Evolutionary conservation across 2,329 filamentous ascomycete species (phyloP), one percentile per base, ranked within the genome.

Genomic region (Fusarium concolor): DNA sequence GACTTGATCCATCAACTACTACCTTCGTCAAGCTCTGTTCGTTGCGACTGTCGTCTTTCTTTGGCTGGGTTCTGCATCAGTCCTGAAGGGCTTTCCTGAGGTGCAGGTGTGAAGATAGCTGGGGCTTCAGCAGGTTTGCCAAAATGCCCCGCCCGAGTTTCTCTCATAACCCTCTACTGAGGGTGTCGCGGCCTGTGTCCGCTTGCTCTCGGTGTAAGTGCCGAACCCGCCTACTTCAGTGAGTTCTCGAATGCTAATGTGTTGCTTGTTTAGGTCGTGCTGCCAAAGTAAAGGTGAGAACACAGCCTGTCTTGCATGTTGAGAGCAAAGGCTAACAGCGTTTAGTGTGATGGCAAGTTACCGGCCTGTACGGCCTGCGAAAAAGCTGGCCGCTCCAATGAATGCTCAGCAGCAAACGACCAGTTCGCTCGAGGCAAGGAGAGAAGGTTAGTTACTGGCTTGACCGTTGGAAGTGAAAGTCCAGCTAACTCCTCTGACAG

Each of bases 401-500:
- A 96, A 76, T 99, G 96, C 78, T 97, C 94, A 9, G 94, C 94
- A 56, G 94, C 94, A 10, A 97, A 96, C 74, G 95, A 98, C 76
- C 94, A 97, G 77, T 98, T 97, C 79, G 94, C 95, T 1, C 87
- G 94, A 66, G 96, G 96, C 64, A 98, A 98, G 79, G 96, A 98
- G 77, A 86, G 95, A 74, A 98, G 94, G 89, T 89, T 71, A 59
- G 80, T 72, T 31, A 15, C 6, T n/a, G 5, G 6, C 10, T 39
- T 49, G 18, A n/a, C 20, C 28, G 6, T 20, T 11, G 39, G 12
- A 22, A 14, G 41, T 33, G 22, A 20, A 22, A 37, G 15, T 20
- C n/a, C n/a, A 55, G 31, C 67, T 70, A 56, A 67, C 50, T 41
- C 33, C n/a, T 53, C 22, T 52, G 31, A 57, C 42, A 91, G 89